phyloP scores from a whole-genome alignment of 225 moss, liverwort and hornwort genomes.

The Marchantia paleacea region DNA sequence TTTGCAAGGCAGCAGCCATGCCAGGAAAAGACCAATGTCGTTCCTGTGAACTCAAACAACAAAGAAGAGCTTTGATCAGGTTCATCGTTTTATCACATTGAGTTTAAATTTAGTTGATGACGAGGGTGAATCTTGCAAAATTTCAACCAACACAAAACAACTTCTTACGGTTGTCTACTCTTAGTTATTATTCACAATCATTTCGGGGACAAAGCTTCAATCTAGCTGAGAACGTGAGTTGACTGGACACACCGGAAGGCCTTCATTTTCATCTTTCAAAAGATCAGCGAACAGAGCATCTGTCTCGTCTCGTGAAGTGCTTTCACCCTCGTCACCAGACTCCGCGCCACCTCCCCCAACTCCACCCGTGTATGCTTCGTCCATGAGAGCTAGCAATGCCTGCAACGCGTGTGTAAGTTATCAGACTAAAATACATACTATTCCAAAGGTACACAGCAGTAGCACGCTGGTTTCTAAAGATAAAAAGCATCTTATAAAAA shows the following conservation, averaged over 20 bases:
- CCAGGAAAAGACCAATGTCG: constrained; percentile 95
- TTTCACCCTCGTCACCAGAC: constrained; percentile 66
- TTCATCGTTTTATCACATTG: not conserved
- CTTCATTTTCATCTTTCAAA: constrained; percentile 90
- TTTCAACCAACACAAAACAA: not conserved
- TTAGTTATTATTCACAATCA: not conserved
- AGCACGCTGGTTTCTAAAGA: not conserved
- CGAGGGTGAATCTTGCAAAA: not conserved
- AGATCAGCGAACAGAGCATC: constrained; percentile 84
- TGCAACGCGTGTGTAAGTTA: constrained; percentile 30
- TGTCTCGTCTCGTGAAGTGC: constrained; percentile 61
- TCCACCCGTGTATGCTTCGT: constrained; percentile 87
- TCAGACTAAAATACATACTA: not conserved
- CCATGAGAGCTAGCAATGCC: constrained; percentile 90
- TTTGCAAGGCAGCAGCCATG: constrained; percentile 82
- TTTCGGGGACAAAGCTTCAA: not conserved
- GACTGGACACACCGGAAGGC: constrained; percentile 62
- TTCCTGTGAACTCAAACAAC: constrained; percentile 47
- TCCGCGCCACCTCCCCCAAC: constrained; percentile 76
- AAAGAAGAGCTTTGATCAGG: not conserved
- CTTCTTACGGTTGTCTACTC: not conserved
- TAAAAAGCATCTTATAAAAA: not conserved
- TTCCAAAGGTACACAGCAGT: not conserved
- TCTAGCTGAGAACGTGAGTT: not conserved
- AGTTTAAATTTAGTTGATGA: not conserved